phyloP scores from a whole-genome alignment of 73 alveolate species.

The Blepharisma stoltei region DNA sequence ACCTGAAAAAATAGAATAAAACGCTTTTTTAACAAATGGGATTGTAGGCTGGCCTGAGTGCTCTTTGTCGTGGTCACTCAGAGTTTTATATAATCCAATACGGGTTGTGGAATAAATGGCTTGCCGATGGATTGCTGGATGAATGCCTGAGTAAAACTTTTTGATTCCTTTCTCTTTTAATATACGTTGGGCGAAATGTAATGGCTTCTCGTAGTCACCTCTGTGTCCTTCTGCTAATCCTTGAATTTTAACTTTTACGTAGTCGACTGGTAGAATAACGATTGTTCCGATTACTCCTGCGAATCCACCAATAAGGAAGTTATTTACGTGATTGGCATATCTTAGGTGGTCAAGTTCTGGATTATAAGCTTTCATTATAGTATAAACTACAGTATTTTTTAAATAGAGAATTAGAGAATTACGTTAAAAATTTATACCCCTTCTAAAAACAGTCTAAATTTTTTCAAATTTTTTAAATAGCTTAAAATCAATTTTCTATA shows the following conservation, averaged over 20 bases:
- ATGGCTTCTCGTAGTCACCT: constrained; percentile 49
- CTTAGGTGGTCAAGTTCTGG: not conserved
- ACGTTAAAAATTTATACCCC: no score
- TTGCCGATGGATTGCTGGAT: constrained; percentile 71
- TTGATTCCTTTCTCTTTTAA: constrained; percentile 53
- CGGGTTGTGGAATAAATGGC: constrained; percentile 67
- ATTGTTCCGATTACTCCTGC: constrained; percentile 75
- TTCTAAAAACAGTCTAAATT: no score
- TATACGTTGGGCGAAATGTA: constrained; percentile 59
- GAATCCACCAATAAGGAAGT: constrained; percentile 75
- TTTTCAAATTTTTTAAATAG: no score
- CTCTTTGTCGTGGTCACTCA: constrained; percentile 40
- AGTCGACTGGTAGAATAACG: constrained; percentile 67
- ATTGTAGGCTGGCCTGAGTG: constrained; percentile 32
- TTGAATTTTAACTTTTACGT: constrained; percentile 72
- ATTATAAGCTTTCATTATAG: constrained; percentile 20
- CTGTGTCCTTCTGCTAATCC: constrained; percentile 59
- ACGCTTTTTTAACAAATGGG: constrained; percentile 47
- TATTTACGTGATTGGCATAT: constrained; percentile 31
- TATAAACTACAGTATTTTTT: no score
- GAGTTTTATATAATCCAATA: constrained; percentile 53
- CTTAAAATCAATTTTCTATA: no score
- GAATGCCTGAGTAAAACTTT: constrained; percentile 62
- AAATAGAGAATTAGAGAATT: no score
- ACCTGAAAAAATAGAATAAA: constrained; percentile 64